These are phyloP conservation scores for Antrodiella citrinella DNA, from an alignment of 768 basidiomycete genomes.

Conservation along the genomic window DNA sequence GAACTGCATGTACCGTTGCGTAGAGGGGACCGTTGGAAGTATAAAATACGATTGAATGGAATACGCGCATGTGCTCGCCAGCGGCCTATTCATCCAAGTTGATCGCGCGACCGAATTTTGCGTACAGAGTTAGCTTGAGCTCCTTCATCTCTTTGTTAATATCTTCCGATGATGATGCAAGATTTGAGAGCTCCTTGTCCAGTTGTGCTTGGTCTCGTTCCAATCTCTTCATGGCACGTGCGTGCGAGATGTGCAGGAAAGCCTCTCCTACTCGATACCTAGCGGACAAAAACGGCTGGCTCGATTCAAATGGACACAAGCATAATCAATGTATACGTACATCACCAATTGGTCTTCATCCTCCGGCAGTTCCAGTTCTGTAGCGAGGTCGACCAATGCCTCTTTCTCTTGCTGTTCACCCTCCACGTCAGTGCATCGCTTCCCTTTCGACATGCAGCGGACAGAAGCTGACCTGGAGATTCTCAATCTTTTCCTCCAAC, in stretches of 20 bases:
- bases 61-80: too few relatives aligned
- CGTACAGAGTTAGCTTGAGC: slow-evolving; percentile 73
- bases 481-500: slow-evolving; percentile 64
- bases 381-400: slow-evolving; percentile 80
- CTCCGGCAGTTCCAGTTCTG: slow-evolving; percentile 82
- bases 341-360: slow-evolving; percentile 78
- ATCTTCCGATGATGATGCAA: slow-evolving; percentile 47
- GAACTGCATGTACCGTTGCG: too few relatives aligned
- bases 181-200: slow-evolving; percentile 42
- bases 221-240: slow-evolving; percentile 61
- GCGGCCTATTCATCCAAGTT: slow-evolving; percentile 89
- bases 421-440: not conserved
- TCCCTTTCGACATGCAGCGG: not conserved
- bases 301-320: not conserved
- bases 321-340: slow-evolving; percentile 33
- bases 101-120: slow-evolving; percentile 89
- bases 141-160: slow-evolving; percentile 74
- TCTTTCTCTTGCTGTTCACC: slow-evolving; percentile 93
- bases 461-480: slow-evolving; percentile 52
- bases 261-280: slow-evolving; percentile 90
- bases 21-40: too few relatives aligned
- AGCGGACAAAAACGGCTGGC: not conserved
- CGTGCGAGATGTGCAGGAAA: slow-evolving; percentile 71
- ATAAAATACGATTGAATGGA: too few relatives aligned
- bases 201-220: slow-evolving; percentile 60